Evolutionary conservation across 768 basidiomycete genomes (phyloP), one percentile per base, ranked within the genome.

Genomic region (Candolleomyces aberdarensis): DNA sequence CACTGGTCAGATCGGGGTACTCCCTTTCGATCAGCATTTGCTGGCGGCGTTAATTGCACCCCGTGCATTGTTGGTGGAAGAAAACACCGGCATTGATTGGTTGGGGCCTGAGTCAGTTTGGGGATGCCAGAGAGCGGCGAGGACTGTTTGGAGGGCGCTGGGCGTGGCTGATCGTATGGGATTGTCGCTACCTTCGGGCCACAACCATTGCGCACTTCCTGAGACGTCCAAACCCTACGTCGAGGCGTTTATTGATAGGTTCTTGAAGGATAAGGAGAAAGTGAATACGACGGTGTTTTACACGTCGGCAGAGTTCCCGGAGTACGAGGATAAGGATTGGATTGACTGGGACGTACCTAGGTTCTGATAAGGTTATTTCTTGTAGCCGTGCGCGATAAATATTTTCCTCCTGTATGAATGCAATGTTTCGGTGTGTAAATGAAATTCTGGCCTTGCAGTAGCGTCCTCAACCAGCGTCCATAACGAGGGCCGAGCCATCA

Each of bases 21-120:
- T 86, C 17, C 83, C 84, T 10, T 80, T 78, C 69, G 85, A 86
- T 71, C 85, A 86, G 69, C 84, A 86, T 69, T 60, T 79, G 66
- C 82, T 86, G 61, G 75, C 81, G 6, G 84, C 75, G 0, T 65
- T 86, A 52, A 75, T 85, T 57, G 84, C 84, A 8, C 85, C 85
- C 13, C 81, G 85, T 46, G 76, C 72, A 3, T 63, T 86, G 49
- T 72, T 84, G 58, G 70, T 80, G 57, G 81, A 80, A 64, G 84
- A 85, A 66, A 83, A 86, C 68, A 79, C 82, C 17, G 78, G 79
- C 47, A 77, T 76, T 54, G 82, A 79, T 57, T 85, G 84, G 84
- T 75, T 85, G 36, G 81, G 84, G 26, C 78, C 81, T 19, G 68
- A 78, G 60, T 77, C 77, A 48, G 73, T 74, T 4, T 85, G 74